Conservation (phyloP, 805 yeast species). For the Candida sithepensis region DNA sequence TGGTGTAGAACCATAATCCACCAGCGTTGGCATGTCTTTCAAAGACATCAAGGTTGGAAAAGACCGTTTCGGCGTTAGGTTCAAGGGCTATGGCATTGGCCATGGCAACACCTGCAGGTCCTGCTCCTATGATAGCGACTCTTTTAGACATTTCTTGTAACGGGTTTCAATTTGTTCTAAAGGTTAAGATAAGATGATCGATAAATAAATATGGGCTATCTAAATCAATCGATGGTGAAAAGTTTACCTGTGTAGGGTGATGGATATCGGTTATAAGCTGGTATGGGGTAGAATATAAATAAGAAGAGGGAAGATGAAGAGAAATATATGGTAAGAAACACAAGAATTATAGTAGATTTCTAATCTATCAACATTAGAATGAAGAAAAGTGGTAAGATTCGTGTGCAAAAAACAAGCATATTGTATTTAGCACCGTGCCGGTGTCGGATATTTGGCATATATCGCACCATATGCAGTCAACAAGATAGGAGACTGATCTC, state of each 20-base stretch:
- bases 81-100: constrained; percentile 33
- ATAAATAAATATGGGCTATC: neutral
- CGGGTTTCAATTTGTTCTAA: too few species aligned
- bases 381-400: neutral
- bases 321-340: too few species aligned
- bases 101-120: constrained; percentile 32
- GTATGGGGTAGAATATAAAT: too few species aligned
- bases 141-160: constrained; percentile 11
- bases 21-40: constrained; percentile 31
- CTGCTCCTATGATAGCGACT: constrained; percentile 34
- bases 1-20: constrained; percentile 34
- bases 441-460: neutral
- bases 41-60: constrained; percentile 26
- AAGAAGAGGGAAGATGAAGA: too few species aligned
- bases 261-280: too few species aligned
- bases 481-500: too few species aligned
- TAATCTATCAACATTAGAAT: too few species aligned
- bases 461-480: too few species aligned
- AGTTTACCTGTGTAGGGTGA: too few species aligned
- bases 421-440: neutral
- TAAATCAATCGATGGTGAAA: too few species aligned
- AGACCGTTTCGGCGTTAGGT: constrained; percentile 22
- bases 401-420: neutral
- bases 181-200: neutral
- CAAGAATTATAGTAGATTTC: too few species aligned